Evolutionary conservation across 2,329 filamentous ascomycete genomes (phyloP).

Genomic region (Xylariaceae sp.): DNA sequence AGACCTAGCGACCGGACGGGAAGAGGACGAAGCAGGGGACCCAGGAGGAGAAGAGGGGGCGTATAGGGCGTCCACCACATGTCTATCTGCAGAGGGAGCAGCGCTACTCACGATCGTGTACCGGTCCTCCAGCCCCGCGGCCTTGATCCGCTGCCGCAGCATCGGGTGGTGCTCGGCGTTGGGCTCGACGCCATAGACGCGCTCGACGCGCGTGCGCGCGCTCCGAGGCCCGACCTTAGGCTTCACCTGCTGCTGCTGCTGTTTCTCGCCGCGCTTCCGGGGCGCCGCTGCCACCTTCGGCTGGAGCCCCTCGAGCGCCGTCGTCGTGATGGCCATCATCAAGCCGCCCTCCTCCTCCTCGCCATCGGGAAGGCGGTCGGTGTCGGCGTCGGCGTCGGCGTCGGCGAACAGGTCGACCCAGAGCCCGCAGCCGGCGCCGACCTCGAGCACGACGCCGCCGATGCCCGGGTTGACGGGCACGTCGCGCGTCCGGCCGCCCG

Average conservation of each 20-base stretch:
- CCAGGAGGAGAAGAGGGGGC: too few species aligned
- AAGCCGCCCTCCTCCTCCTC: constrained; percentile 2
- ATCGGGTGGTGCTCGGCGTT: constrained; percentile 44
- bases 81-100: constrained; percentile 55
- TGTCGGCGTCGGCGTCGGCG: constrained; percentile 1
- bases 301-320: neutral
- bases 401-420: constrained; percentile 47
- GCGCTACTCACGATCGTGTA: too few species aligned
- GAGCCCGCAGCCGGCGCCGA: constrained; percentile 54
- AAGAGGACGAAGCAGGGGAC: too few species aligned
- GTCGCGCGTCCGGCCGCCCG: constrained; percentile 28
- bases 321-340: neutral
- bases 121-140: constrained; percentile 44
- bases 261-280: too few species aligned
- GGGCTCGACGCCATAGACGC: constrained; percentile 58
- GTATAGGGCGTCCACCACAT: neutral
- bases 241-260: neutral
- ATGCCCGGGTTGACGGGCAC: constrained; percentile 31
- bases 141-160: constrained; percentile 38
- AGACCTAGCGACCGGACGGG: too few species aligned
- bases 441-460: constrained; percentile 49
- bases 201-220: constrained; percentile 25
- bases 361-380: neutral
- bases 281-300: neutral
- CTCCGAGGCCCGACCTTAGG: constrained; percentile 1